Evolutionary conservation across 768 basidiomycete genomes (phyloP), one percentile per base, ranked within the genome.

Genomic region (Suillus tomentosus): DNA sequence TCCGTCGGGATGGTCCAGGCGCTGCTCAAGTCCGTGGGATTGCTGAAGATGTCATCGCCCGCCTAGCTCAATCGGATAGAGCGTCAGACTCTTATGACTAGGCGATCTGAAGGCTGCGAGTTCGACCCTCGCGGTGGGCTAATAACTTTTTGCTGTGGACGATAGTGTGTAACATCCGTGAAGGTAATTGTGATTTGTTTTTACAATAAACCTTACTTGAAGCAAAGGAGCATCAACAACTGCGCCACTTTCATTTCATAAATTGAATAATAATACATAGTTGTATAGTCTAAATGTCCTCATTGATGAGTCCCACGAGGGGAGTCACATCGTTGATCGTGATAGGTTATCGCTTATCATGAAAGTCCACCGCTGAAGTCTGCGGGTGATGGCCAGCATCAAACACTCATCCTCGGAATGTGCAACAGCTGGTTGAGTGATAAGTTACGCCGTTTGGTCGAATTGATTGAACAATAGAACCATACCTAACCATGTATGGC

Each of bases 401-500:
- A 62, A 42, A 47, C 61, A 45, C 57, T 79, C 71, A 90, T 77
- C 90, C 88, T 67, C 90, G 86, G 78, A 82, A 93, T 61, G 92
- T 93, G 77, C 90, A 92, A 70, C 90, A 93, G 68, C 91, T 93
- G 66, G n/a, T 36, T 47, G 34, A 67, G 6, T 22, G n/a, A 37
- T 57, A 43, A 24, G 13, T 40, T 3, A 31, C 62, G 34, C 64
- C 59, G 48, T 51, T n/a, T n/a, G 15, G 13, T 17, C 3, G 11
- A 22, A 31, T 24, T 9, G 13, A n/a, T n/a, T 13, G 60, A 24
- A 48, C n/a, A 36, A 61, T 53, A 63, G 8, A 50, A 8, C 73
- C 87, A 53, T 66, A 91, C 91, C 87, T 92, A 69, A 92, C 82
- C 81, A 91, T 83, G 71, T 92, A 94, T 15, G 92, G 92, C 48